These are phyloP conservation scores for Raffaelea deltoideospora DNA, from an alignment of 2,329 filamentous ascomycete genomes.

Conservation along the genomic window DNA sequence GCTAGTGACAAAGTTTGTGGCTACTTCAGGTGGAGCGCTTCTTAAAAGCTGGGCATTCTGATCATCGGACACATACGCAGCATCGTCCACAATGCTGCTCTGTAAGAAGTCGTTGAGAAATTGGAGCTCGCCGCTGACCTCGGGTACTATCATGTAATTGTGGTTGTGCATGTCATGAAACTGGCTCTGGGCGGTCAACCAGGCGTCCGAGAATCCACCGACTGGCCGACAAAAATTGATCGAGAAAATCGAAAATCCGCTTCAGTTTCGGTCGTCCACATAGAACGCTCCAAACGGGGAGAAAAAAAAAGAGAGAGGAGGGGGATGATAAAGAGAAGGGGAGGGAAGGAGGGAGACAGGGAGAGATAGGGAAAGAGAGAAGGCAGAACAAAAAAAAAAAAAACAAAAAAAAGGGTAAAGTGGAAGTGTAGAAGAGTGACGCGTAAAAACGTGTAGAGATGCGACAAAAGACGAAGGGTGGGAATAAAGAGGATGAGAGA, in stretches of 20 bases:
- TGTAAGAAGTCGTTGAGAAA: conserved; percentile 92
- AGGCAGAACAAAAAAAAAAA: neutral
- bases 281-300: neutral
- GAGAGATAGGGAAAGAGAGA: conserved; percentile 36
- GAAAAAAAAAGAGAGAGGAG: conserved; percentile 2
- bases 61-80: conserved; percentile 54
- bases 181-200: conserved; percentile 64
- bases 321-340: neutral
- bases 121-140: conserved; percentile 94
- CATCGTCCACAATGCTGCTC: conserved; percentile 78
- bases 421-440: too few relatives aligned
- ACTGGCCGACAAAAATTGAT: conserved; percentile 41
- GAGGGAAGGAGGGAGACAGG: conserved; percentile 1
- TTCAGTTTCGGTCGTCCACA: neutral
- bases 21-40: conserved; percentile 28
- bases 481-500: too few relatives aligned
- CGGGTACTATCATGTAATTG: conserved; percentile 84
- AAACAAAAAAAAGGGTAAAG: neutral
- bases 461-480: neutral
- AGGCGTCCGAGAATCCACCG: conserved; percentile 67
- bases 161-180: conserved; percentile 93
- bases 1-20: conserved; percentile 32
- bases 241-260: neutral
- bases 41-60: conserved; percentile 29
- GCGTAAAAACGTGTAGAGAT: too few relatives aligned